Evolutionary conservation across 106 monocot species (phyloP).

Genomic region (Acorus calamus): DNA sequence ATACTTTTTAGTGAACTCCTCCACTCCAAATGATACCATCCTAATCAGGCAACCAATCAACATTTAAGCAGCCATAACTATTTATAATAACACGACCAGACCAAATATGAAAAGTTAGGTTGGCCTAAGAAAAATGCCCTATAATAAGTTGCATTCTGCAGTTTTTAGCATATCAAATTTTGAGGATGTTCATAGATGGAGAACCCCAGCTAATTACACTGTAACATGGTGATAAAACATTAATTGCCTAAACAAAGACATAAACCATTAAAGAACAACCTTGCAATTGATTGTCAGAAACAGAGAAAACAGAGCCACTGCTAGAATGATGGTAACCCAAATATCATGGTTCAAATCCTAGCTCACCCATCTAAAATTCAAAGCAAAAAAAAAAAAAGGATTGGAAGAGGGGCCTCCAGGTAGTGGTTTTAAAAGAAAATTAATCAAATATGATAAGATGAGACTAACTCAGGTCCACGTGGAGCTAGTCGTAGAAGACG

Average conservation of each 20-base stretch:
- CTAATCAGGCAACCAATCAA: slow-evolving; percentile 16
- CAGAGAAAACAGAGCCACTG: too few relatives aligned
- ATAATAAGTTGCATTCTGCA: too few relatives aligned
- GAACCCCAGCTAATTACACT: too few relatives aligned
- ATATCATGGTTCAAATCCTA: too few relatives aligned
- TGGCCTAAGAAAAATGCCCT: too few relatives aligned
- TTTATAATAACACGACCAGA: too few relatives aligned
- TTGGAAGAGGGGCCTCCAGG: not conserved
- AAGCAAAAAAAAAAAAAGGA: not conserved
- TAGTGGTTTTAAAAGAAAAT: not conserved
- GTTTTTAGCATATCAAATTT: too few relatives aligned
- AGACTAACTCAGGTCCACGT: slow-evolving; percentile 70
- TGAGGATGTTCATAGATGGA: too few relatives aligned
- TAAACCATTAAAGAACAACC: slow-evolving; percentile 2
- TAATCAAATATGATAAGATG: not conserved
- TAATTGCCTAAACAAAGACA: not conserved
- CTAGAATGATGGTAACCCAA: too few relatives aligned
- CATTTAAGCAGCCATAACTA: too few relatives aligned
- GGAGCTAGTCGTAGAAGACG: slow-evolving; percentile 76
- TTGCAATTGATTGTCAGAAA: not conserved
- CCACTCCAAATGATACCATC: slow-evolving; percentile 92
- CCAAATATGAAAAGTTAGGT: too few relatives aligned
- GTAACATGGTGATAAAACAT: too few relatives aligned
- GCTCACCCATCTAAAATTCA: not conserved
- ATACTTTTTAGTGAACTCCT: slow-evolving; percentile 80